Base-by-base conservation (phyloP, 805 yeast genomes). In the Millerago galiae region DNA sequence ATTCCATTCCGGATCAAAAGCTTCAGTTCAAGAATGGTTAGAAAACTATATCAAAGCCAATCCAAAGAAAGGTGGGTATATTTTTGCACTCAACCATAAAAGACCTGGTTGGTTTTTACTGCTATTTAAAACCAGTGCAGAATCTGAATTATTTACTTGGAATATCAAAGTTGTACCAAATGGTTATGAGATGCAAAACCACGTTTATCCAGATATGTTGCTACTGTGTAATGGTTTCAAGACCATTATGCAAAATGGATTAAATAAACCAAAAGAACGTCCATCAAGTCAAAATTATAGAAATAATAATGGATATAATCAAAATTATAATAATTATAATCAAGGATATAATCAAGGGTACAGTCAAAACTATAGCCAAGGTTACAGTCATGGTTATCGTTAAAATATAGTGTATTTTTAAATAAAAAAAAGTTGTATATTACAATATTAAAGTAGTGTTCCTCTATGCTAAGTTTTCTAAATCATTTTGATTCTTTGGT, bases 191-290 rank as follows among this genome's bases (percentile, higher is more conserved):
- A 69, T 93, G 59, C 81, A 79, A 59, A 81, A 81, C 13, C 86
- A 84, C 58, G 75, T 79, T 25, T 93, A 93, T 60, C 91, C 96
- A n/a, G 89, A 84, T 61, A 89, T 91, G 72, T 79, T 79, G 49
- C 77, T 83, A 44, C 72, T 93, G 55, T 85, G 96, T 68, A 93
- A 93, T 57, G 99, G 99, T 14, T 93, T 93, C 79, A 93, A 93
- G 70, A 83, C 81, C 13, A 49, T 71, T 41, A 50, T 71, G 46
- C 69, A 65, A 47, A 55, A 48, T 36, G 47, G 47, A 18, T 25
- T 44, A 17, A 42, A 25, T 15, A 37, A 38, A 24, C 40, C 33
- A 27, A 31, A 11, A 27, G 39, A 30, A 14, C 38, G 17, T 27
- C 25, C 27, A 12, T 13, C 35, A 21, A 21, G 24, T 21, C 24